phyloP scores from a whole-genome alignment of 2,329 filamentous ascomycete genomes.

The Lecanicillium sp. region DNA sequence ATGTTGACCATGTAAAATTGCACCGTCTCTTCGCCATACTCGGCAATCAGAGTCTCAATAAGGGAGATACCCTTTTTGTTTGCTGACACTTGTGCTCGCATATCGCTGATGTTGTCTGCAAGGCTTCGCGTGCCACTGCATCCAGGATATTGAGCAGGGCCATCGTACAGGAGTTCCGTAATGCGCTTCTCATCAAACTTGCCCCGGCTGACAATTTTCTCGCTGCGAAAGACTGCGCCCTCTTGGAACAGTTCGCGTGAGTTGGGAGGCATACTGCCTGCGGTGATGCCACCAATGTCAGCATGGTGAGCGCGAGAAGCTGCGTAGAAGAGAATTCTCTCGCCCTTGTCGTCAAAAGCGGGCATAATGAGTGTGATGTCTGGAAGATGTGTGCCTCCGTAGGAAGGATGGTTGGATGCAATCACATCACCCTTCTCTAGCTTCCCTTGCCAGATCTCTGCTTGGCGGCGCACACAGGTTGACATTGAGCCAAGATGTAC shows the following conservation, averaged over 20 bases:
- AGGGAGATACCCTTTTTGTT: conserved; percentile 83
- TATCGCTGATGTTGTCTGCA: conserved; percentile 72
- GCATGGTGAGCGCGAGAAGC: conserved; percentile 75
- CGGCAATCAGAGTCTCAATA: conserved; percentile 64
- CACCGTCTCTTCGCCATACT: conserved; percentile 70
- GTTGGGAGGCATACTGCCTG: conserved; percentile 73
- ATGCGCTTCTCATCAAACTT: conserved; percentile 73
- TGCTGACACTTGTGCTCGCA: conserved; percentile 76
- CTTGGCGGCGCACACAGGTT: conserved; percentile 69
- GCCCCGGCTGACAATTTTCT: conserved; percentile 66
- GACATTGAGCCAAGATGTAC: conserved; percentile 80
- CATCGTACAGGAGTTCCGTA: conserved; percentile 60
- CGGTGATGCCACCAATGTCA: conserved; percentile 76
- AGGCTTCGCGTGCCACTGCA: conserved; percentile 73
- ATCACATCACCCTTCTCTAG: conserved; percentile 73
- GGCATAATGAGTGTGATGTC: conserved; percentile 78
- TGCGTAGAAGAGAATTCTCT: conserved; percentile 73
- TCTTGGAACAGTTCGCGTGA: conserved; percentile 57
- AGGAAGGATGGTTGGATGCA: conserved; percentile 77
- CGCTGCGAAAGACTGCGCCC: conserved; percentile 54
- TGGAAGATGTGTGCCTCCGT: conserved; percentile 73
- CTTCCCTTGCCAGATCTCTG: conserved; percentile 70
- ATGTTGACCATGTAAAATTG: conserved; percentile 80
- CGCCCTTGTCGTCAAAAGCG: conserved; percentile 56
- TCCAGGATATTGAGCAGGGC: conserved; percentile 65